Conservation (phyloP, 2,329 filamentous ascomycete species). For the Alternaria consortialis region DNA sequence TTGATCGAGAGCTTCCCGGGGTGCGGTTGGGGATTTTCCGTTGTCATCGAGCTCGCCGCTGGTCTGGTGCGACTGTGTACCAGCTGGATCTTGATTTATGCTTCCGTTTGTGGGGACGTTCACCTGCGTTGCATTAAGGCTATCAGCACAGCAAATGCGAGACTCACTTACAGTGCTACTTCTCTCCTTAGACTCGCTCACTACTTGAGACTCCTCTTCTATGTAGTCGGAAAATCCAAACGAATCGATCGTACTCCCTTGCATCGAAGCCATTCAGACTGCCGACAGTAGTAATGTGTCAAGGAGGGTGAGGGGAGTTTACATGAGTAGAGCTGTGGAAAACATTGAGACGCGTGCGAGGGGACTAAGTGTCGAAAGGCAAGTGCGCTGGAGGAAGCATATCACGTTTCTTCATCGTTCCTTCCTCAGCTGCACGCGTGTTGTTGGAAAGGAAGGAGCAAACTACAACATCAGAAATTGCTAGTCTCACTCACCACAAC, state of each 20-base stretch:
- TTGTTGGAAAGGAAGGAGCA: not conserved
- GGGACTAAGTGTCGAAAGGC: not conserved
- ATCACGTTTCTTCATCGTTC: constrained; percentile 9
- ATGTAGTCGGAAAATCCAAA: not conserved
- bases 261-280: not conserved
- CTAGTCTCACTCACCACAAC: not conserved
- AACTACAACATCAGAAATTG: not conserved
- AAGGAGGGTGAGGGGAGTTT: not conserved
- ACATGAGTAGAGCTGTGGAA: not conserved
- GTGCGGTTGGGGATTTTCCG: not conserved
- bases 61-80: not conserved
- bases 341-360: not conserved
- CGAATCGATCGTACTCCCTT: not conserved
- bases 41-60: not conserved
- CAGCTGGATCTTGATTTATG: not conserved
- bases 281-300: not conserved
- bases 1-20: not conserved
- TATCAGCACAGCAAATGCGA: not conserved
- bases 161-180: not conserved
- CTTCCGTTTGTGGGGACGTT: not conserved
- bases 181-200: not conserved
- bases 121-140: not conserved
- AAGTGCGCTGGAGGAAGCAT: not conserved
- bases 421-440: constrained; percentile 12
- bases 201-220: not conserved